Percentiles rank a stretch among this genome's conserved stretches.
phyloP scores from a whole-genome alignment of 306 rosid species.

The Pyrus pyrifolia region DNA sequence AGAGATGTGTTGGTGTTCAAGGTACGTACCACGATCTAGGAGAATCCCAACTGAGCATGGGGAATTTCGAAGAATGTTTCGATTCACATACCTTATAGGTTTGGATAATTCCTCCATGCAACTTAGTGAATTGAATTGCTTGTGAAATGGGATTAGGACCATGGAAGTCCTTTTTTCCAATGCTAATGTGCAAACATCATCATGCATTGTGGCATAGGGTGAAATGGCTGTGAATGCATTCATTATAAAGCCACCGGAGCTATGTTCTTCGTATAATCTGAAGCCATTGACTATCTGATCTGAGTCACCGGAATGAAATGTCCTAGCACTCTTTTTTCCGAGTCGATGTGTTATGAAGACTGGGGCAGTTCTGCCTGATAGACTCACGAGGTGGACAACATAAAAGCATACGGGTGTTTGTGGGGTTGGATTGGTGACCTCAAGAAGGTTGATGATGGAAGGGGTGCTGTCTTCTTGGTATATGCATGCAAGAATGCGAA shows the following conservation, averaged over 20 bases:
- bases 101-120: background rate
- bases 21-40: slow-evolving; percentile 23
- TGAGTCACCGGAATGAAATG: slow-evolving; percentile 10
- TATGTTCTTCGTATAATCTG: slow-evolving; percentile 22
- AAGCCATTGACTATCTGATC: slow-evolving; percentile 40
- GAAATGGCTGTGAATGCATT: slow-evolving; percentile 41
- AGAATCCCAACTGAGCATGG: slow-evolving; percentile 58
- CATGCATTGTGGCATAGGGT: slow-evolving; percentile 56
- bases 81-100: slow-evolving; percentile 36
- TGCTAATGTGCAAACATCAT: slow-evolving; percentile 47
- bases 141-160: slow-evolving; percentile 55
- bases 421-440: slow-evolving; percentile 37
- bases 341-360: slow-evolving; percentile 37
- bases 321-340: background rate
- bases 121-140: background rate
- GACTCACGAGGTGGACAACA: slow-evolving; percentile 41
- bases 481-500: slow-evolving; percentile 42
- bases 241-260: slow-evolving; percentile 6
- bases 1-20: background rate
- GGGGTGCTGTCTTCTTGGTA: slow-evolving; percentile 34
- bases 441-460: slow-evolving; percentile 43
- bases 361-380: slow-evolving; percentile 39
- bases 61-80: slow-evolving; percentile 33
- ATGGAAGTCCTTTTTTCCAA: slow-evolving; percentile 29
- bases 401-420: slow-evolving; percentile 39